phyloP scores from a whole-genome alignment of 2,329 filamentous ascomycete species.

The Colletotrichum chlorophyti region DNA sequence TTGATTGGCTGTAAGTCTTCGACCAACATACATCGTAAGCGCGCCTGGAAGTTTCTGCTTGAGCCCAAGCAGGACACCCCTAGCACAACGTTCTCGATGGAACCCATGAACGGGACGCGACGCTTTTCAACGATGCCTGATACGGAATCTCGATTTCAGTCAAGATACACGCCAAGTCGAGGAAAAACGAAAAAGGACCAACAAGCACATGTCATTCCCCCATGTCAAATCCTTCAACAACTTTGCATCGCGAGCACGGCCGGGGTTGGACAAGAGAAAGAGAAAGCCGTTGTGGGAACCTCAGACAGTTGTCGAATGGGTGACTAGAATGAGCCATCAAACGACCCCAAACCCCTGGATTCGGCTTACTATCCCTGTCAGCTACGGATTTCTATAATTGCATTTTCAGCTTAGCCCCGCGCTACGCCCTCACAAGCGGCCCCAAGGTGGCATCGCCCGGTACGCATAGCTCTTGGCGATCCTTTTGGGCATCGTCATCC shows the following conservation, averaged over 20 bases:
- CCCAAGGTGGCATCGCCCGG: slow-evolving; percentile 16
- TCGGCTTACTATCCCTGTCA: slow-evolving; percentile 1
- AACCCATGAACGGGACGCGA: too few species aligned
- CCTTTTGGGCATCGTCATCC: slow-evolving; percentile 9
- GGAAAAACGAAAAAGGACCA: too few species aligned
- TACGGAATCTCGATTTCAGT: too few species aligned
- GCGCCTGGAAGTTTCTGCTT: too few species aligned
- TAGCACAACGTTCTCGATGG: too few species aligned
- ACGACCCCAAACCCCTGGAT: slow-evolving; percentile 19
- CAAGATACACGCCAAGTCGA: too few species aligned
- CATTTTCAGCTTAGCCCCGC: slow-evolving; percentile 23
- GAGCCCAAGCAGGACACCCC: too few species aligned
- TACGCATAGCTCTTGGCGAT: slow-evolving; percentile 19
- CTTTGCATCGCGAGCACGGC: neutral
- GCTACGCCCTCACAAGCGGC: slow-evolving; percentile 4
- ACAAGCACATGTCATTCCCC: too few species aligned
- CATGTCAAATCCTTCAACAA: too few species aligned
- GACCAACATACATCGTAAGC: too few species aligned
- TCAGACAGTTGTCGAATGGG: slow-evolving; percentile 6
- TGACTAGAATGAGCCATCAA: neutral
- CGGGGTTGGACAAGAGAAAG: slow-evolving; percentile 10
- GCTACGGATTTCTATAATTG: slow-evolving; percentile 12
- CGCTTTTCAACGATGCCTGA: too few species aligned
- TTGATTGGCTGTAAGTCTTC: too few species aligned
- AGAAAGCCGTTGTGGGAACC: slow-evolving; percentile 1